A percentile compares a stretch with the other conserved stretches of the same genome.
phyloP scores from a whole-genome alignment of 208 protist genomes.

The Trichomonas vaginalis region DNA sequence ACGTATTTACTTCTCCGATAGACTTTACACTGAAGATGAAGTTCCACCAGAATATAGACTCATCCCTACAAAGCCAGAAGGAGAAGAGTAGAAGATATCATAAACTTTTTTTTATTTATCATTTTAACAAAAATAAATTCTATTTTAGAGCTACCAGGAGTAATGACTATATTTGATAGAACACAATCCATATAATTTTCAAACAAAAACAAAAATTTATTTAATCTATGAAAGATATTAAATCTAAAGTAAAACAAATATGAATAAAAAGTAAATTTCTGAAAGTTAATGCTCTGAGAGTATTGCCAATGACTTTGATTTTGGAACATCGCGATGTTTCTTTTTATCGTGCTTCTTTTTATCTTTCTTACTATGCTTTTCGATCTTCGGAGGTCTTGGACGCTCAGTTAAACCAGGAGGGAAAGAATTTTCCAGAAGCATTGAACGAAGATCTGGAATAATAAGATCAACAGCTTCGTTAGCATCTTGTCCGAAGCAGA shows the following conservation, averaged over 20 bases:
- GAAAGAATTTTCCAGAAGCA: not conserved
- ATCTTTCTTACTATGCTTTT: not conserved
- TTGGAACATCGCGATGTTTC: not conserved
- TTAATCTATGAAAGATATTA: too few relatives aligned
- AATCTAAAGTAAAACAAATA: too few relatives aligned
- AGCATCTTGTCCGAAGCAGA: not conserved
- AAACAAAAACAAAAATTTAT: too few relatives aligned
- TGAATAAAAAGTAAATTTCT: too few relatives aligned
- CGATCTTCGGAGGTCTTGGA: not conserved
- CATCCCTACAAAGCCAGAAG: slow-evolving; percentile 57
- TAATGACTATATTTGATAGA: too few relatives aligned
- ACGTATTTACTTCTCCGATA: slow-evolving; percentile 95
- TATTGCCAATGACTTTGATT: not conserved
- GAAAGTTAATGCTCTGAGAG: not conserved
- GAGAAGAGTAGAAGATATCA: not conserved
- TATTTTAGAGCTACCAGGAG: too few relatives aligned
- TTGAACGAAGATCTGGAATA: not conserved
- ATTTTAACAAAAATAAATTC: not conserved
- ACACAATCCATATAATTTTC: too few relatives aligned
- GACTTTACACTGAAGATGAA: slow-evolving; percentile 94
- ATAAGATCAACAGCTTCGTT: not conserved
- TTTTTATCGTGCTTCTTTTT: not conserved
- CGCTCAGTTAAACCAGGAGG: too few relatives aligned
- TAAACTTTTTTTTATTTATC: not conserved
- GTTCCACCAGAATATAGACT: slow-evolving; percentile 95